Percentiles rank a stretch among this genome's conserved stretches.
Evolutionary conservation across 108 stramenopile species (phyloP).

Genomic region (Cyclostephanos invisitatus): DNA sequence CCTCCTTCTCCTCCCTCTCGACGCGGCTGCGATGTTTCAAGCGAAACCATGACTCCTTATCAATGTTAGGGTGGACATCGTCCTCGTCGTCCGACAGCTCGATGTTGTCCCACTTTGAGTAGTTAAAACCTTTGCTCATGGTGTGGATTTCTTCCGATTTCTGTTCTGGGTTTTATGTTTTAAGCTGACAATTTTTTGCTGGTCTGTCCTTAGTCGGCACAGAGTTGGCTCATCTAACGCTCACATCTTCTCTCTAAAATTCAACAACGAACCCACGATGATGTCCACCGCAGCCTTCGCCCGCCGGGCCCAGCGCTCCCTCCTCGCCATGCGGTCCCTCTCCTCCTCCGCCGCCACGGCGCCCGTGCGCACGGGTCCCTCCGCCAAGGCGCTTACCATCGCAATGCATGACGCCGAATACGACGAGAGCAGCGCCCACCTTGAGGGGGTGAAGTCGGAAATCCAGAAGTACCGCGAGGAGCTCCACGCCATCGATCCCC

Average conservation of each 20-base stretch:
- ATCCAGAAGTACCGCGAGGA: conserved; percentile 39
- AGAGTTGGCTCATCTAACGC: too few species aligned
- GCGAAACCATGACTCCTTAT: conserved; percentile 95
- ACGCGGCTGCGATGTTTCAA: conserved; percentile 94
- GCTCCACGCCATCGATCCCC: conserved; percentile 35
- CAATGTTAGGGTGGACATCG: conserved; percentile 99
- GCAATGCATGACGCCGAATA: conserved; percentile 46
- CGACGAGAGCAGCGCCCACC: conserved; percentile 21
- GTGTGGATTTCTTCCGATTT: background rate
- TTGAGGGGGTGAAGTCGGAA: conserved; percentile 38
- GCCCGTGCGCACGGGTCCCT: conserved; percentile 20
- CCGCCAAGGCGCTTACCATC: conserved; percentile 39
- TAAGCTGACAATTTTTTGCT: too few species aligned
- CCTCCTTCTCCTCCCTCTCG: conserved; percentile 92
- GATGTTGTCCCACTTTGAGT: conserved; percentile 98
- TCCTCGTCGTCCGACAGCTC: conserved; percentile 98
- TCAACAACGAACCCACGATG: too few species aligned
- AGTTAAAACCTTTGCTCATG: conserved; percentile 93
- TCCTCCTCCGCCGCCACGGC: conserved; percentile 36
- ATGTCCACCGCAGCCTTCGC: conserved; percentile 26
- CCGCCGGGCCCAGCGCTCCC: conserved; percentile 46
- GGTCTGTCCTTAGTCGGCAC: too few species aligned
- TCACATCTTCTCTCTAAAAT: too few species aligned
- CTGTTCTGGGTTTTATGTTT: too few species aligned
- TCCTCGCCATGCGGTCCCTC: conserved; percentile 12